Evolutionary conservation across 2,329 filamentous ascomycete genomes (phyloP).

Genomic region (Talaromyces funiculosus): DNA sequence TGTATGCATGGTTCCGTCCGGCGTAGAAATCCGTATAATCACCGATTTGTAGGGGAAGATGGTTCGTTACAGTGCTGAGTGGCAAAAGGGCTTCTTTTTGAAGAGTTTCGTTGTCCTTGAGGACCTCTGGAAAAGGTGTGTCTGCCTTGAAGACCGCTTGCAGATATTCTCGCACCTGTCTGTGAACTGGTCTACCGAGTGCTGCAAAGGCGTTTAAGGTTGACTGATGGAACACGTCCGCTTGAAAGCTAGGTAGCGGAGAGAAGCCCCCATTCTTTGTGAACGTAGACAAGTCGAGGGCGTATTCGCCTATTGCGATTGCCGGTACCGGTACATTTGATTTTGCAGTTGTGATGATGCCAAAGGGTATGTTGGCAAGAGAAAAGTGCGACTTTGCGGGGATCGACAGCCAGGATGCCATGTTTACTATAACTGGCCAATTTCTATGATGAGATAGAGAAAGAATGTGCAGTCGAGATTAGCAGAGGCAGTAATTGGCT

Average conservation of each 20-base stretch:
- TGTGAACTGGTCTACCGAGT: constrained; percentile 62
- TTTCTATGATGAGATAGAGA: not conserved
- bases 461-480: not conserved
- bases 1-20: constrained; percentile 71
- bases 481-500: not conserved
- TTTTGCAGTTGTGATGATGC: constrained; percentile 64
- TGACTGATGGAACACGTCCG: constrained; percentile 57
- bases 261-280: constrained; percentile 55
- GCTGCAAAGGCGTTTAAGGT: constrained; percentile 70
- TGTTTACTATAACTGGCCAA: constrained; percentile 11
- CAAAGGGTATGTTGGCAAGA: constrained; percentile 75
- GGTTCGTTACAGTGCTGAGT: constrained; percentile 55
- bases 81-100: constrained; percentile 56
- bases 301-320: constrained; percentile 66
- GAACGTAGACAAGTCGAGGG: constrained; percentile 63
- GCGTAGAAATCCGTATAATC: constrained; percentile 87
- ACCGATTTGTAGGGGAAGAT: constrained; percentile 70
- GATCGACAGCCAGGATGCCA: constrained; percentile 56
- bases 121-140: constrained; percentile 55
- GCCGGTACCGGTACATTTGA: constrained; percentile 57
- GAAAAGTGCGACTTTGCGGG: constrained; percentile 63
- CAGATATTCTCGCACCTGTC: constrained; percentile 62
- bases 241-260: constrained; percentile 51
- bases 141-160: constrained; percentile 59
- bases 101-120: constrained; percentile 57